Evolutionary conservation across 2,329 filamentous ascomycete species (phyloP), one percentile per base, ranked within the genome.

Genomic region (Epichloe coenophiala): DNA sequence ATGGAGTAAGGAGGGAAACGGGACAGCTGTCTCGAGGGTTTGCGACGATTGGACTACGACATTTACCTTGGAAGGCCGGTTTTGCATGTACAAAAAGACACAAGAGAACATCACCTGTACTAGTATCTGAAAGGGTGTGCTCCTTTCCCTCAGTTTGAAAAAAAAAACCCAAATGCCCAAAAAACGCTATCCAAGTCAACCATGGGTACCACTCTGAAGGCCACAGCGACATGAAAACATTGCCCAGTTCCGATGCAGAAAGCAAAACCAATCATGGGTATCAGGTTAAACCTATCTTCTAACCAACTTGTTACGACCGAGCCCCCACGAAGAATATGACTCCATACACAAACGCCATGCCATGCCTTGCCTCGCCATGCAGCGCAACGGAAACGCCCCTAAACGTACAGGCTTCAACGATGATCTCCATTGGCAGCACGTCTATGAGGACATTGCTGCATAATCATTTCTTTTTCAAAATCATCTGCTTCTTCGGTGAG

Each of bases 1-100:
- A 93, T 98, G 87, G 93, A 98, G 69, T 97, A 88, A 74, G 62
- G 46, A 62, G 45, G 31, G 42, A 47, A 49, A 52, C 47, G 17
- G 41, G 42, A 46, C 21, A 50, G 13, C 21, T 38, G 33, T 31
- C 40, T 33, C 41, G 23, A 41, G 37, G 35, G 7, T 44, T 23
- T 21, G 47, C 44, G 39, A 46, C 33, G 42, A 39, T 50, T 33
- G 48, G 42, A 48, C 57, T 57, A 57, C 47, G 58, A 61, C 58
- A 59, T 47, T 15, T 58, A 64, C 58, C 60, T 63, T 63, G 60
- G 60, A 61, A 48, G 57, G 60, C 58, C 58, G 58, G 57, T 58
- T 61, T 61, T 63, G 62, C 60, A 66, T 68, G 65, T 68, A 67
- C 62, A 68, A 66, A 63, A 61, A 35, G 13, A 17, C 37, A 27